Evolutionary conservation across 2,329 filamentous ascomycete species (phyloP), one percentile per base, ranked within the genome.

Genomic region (Aspergillus puulaauensis): DNA sequence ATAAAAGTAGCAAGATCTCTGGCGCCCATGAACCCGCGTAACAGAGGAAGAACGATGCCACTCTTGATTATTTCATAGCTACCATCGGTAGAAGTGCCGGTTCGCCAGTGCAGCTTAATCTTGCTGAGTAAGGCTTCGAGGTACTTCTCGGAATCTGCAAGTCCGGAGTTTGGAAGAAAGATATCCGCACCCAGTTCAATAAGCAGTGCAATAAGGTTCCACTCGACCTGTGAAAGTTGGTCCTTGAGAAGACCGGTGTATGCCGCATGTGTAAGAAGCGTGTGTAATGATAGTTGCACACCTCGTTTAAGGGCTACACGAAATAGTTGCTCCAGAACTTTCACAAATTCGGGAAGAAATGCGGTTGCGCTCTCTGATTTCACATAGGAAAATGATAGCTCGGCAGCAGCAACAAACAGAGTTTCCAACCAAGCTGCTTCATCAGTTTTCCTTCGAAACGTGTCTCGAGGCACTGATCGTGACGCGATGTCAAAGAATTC

Each of bases 391-490:
- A 70, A 78, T 9, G 73, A 71, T 43, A 74, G 63, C 56, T 79
- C 73, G 7, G 73, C 70, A 44, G 80, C 68, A 31, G 70, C 70
- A 23, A 75, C 72, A 54, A 82, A 82, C n/a, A 81, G 67, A 3
- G 73, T 74, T 64, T 81, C 79, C 50, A 83, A 64, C 80, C 80
- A 83, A 14, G 74, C 70, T 40, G 76, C 76, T 65, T 83, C 81
- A 23, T 75, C 67, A 7, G 73, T 74, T 61, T 79, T 74, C 39
- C 75, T 70, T 45, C 72, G 71, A 46, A 78, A 77, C 11, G 75
- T 73, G 56, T 76, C 72, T 56, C 77, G 70, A 17, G 76, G 77
- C 15, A 81, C 71, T 37, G 77, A 77, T 37, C 77, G 74, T 23
- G 77, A 74, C 3, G 79, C 77, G 56, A 79, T 73, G 52, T 80